Conservation (phyloP, 2,329 filamentous ascomycete genomes). For the Myriangium duriaei region DNA sequence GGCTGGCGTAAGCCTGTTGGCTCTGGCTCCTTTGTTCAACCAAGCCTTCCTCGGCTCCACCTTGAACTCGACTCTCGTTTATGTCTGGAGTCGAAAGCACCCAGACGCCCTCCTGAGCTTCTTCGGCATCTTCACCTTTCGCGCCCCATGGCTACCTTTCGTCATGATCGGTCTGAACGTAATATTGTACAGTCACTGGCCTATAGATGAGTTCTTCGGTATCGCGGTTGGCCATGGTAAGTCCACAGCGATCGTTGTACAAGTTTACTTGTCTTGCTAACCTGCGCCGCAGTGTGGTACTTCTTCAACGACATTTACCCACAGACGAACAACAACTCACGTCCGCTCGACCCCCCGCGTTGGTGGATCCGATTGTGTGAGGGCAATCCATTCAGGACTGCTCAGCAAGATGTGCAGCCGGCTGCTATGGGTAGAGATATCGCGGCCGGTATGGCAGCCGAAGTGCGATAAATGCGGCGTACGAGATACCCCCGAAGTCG, state of each 20-base stretch:
- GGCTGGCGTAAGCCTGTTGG: conserved; percentile 64
- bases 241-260: conserved; percentile 15
- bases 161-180: conserved; percentile 88
- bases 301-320: conserved; percentile 97
- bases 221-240: conserved; percentile 75
- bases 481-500: too few relatives aligned
- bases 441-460: conserved; percentile 40
- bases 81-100: conserved; percentile 95
- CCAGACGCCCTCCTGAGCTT: conserved; percentile 75
- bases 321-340: conserved; percentile 69
- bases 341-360: conserved; percentile 74
- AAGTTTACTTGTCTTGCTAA: conserved; percentile 4
- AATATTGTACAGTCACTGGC: conserved; percentile 76
- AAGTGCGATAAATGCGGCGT: conserved; percentile 22
- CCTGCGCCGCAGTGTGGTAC: conserved; percentile 61
- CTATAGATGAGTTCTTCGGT: conserved; percentile 92
- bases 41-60: conserved; percentile 93
- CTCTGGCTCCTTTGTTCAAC: conserved; percentile 73
- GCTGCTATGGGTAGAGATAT: conserved; percentile 47
- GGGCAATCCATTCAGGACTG: conserved; percentile 37
- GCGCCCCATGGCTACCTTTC: conserved; percentile 90
- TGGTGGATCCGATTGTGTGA: conserved; percentile 88
- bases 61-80: conserved; percentile 83
- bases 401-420: conserved; percentile 22
- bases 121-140: conserved; percentile 78